These are phyloP conservation scores for Fusarium nisikadoi DNA, from an alignment of 2,329 filamentous ascomycete genomes.

Conservation along the genomic window DNA sequence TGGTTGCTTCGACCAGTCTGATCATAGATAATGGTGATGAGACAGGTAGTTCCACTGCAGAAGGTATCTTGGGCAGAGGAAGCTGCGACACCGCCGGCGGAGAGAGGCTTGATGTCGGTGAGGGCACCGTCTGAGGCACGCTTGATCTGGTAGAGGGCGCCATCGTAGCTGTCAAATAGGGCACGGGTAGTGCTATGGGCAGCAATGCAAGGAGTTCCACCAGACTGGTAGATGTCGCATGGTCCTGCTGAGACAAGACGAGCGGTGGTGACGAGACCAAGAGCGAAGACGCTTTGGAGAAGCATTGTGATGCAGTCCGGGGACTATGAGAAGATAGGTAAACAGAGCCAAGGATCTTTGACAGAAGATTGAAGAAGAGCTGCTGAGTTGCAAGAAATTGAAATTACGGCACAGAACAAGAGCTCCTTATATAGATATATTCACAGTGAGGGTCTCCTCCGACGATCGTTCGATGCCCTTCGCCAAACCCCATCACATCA, in stretches of 20 bases:
- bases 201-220: conserved; percentile 23
- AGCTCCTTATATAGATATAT: neutral
- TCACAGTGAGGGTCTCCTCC: neutral
- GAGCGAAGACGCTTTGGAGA: conserved; percentile 6
- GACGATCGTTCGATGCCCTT: neutral
- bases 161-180: neutral
- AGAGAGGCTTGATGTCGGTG: conserved; percentile 27
- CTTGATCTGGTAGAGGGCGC: conserved; percentile 25
- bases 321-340: accelerated
- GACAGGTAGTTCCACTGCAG: conserved; percentile 68
- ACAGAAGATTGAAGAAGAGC: neutral
- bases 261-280: neutral
- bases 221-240: conserved; percentile 21
- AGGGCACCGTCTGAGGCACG: conserved; percentile 20
- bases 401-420: neutral
- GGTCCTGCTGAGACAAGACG: conserved; percentile 16
- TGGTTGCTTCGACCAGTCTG: conserved; percentile 72
- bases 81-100: conserved; percentile 71
- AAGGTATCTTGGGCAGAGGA: conserved; percentile 70
- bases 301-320: neutral
- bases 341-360: neutral
- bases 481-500: neutral
- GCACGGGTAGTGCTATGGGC: conserved; percentile 23
- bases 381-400: neutral
- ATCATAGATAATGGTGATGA: conserved; percentile 73